Conservation (phyloP, 2,329 filamentous ascomycete genomes). For the Pseudogymnoascus verrucosus region DNA sequence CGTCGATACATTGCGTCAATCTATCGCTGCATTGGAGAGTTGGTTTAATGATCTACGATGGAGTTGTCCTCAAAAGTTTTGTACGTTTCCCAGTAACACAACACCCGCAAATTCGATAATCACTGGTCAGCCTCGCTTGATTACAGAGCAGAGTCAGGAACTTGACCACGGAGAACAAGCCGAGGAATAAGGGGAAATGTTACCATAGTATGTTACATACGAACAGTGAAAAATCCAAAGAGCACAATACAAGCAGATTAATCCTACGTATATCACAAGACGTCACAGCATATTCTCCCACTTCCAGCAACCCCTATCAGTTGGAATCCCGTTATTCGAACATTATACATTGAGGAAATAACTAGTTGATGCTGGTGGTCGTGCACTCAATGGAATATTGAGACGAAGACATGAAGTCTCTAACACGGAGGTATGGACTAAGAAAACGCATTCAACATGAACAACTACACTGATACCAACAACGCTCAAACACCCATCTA, state of each 20-base stretch:
- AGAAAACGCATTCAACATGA: conserved; percentile 10
- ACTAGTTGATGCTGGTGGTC: conserved; percentile 5
- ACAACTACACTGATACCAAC: conserved; percentile 11
- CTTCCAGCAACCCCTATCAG: background rate
- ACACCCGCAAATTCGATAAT: background rate
- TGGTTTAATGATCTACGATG: background rate
- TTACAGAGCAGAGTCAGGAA: background rate
- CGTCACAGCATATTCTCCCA: background rate
- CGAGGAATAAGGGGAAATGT: background rate
- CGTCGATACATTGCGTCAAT: conserved; percentile 1
- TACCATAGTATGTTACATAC: background rate
- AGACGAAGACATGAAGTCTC: conserved; percentile 8
- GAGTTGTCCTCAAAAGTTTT: conserved; percentile 6
- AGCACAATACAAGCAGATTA: background rate
- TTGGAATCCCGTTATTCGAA: background rate
- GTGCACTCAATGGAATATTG: conserved; percentile 6
- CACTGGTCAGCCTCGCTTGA: background rate
- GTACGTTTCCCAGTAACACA: conserved; percentile 5
- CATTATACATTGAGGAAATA: conserved; percentile 10
- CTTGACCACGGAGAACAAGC: background rate
- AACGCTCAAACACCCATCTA: conserved; percentile 11
- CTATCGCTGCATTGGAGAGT: background rate
- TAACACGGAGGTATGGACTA: conserved; percentile 10
- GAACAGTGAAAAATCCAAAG: background rate
- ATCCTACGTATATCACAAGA: background rate